These are phyloP conservation scores for Lunasporangiospora selenospora DNA, from an alignment of 192 early-diverging fungal genomes.

Conservation along the genomic window DNA sequence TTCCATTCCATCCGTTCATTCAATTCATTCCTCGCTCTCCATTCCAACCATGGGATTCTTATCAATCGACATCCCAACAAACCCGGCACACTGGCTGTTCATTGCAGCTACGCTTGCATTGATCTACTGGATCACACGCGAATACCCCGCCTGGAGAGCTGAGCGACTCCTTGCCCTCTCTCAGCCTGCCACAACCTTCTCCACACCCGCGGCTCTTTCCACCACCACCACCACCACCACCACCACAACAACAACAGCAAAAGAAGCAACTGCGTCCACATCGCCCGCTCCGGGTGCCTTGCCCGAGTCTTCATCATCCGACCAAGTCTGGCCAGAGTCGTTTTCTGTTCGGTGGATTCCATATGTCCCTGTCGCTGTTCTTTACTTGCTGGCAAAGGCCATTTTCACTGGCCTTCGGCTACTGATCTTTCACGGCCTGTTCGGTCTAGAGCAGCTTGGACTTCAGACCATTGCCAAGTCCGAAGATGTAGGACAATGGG, in stretches of 20 bases:
- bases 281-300: too few relatives aligned
- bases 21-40: neutral
- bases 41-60: neutral
- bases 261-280: neutral
- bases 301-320: neutral
- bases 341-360: conserved; percentile 36
- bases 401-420: conserved; percentile 14
- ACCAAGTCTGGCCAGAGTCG: conserved; percentile 5
- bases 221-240: neutral
- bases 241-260: neutral
- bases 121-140: conserved; percentile 27
- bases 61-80: neutral
- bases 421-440: conserved; percentile 13
- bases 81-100: neutral
- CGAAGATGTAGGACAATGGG: conserved; percentile 15
- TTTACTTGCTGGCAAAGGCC: conserved; percentile 27
- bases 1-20: neutral
- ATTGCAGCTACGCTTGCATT: conserved; percentile 2
- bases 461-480: neutral
- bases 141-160: conserved; percentile 35
- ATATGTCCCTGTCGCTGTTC: conserved; percentile 30
- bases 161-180: neutral
- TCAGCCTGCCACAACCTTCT: neutral
- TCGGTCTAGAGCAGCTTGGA: conserved; percentile 4
- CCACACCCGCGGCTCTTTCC: neutral